These are phyloP conservation scores for Boletus reticuloceps DNA, from an alignment of 768 basidiomycete genomes.

Conservation along the genomic window DNA sequence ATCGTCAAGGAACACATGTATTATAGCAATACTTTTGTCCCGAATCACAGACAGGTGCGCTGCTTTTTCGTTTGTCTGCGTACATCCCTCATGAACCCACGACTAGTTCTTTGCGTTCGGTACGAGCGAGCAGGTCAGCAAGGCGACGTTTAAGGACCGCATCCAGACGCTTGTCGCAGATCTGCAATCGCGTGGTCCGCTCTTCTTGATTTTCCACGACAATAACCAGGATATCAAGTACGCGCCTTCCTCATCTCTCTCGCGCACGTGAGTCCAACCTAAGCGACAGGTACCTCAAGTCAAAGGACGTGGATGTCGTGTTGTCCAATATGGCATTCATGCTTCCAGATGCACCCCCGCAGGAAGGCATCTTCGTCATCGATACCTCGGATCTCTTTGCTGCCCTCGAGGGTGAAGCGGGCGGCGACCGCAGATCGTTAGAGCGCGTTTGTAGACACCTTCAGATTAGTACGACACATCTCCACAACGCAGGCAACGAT, in stretches of 20 bases:
- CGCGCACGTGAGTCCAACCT: neutral
- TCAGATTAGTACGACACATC: conserved; percentile 48
- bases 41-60: conserved; percentile 56
- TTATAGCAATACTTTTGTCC: conserved; percentile 64
- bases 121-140: conserved; percentile 51
- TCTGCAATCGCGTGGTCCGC: conserved; percentile 47
- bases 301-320: conserved; percentile 47
- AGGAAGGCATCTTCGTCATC: conserved; percentile 57
- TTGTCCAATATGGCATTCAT: conserved; percentile 50
- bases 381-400: conserved; percentile 77
- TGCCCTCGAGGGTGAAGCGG: conserved; percentile 63
- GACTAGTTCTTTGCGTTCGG: conserved; percentile 68
- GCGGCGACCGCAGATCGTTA: conserved; percentile 52
- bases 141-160: conserved; percentile 47
- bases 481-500: conserved; percentile 89
- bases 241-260: neutral
- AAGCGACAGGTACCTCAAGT: conserved; percentile 49
- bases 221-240: conserved; percentile 75
- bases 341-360: conserved; percentile 55
- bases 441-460: conserved; percentile 63
- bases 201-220: conserved; percentile 84
- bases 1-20: conserved; percentile 60
- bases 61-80: neutral
- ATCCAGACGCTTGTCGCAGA: conserved; percentile 46
- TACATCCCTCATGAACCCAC: neutral